Evolutionary conservation across 2,329 filamentous ascomycete genomes (phyloP), one percentile per base, ranked within the genome.

Genomic region (Neopestalotiopsis rosae): DNA sequence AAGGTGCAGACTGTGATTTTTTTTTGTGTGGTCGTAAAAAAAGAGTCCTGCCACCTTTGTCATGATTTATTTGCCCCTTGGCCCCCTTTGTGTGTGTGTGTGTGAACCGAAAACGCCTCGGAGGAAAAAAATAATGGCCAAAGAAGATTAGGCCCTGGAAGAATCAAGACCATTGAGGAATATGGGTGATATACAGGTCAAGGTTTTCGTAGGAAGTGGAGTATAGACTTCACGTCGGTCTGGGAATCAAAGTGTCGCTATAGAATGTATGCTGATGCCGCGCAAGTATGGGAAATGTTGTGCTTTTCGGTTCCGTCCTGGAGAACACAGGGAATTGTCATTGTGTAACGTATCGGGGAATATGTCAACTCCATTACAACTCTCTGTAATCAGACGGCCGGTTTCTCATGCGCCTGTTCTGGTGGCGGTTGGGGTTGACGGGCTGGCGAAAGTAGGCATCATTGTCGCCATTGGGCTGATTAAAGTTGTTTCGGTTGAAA

Each of bases 381-480:
- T 97, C 94, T 72, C 93, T 89, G 79, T 96, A 98, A 82, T 99
- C 96, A 78, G 94, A 96, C 12, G 95, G 95, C 67, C 96, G 88
- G 67, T 93, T 90, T 74, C 94, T 87, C 72, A 92, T 89, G 75
- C 94, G 91, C 75, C 92, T 89, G 76, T 94, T 94, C 80, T 95
- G 92, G 78, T 96, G 93, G 65, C 96, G 90, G 78, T 97, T 93
- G 2, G 95, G 95, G 78, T 99, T 99, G 71, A 98, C 93, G 0
- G 96, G 96, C 80, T 97, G 95, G 69, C 96, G 89, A 79, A 98
- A 97, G 82, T 99, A 99, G 6, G 96, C 93, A 70, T 94, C 94
- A 69, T 97, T 94, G 68, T 97, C 94, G 72, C 90, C 89, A 69
- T 87, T 90, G 2, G 87, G 86, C 69, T 84, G 83, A 1, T 80